Evolutionary conservation across 352 stramenopile genomes (phyloP).

Genomic region (Phytophthora pisi): DNA sequence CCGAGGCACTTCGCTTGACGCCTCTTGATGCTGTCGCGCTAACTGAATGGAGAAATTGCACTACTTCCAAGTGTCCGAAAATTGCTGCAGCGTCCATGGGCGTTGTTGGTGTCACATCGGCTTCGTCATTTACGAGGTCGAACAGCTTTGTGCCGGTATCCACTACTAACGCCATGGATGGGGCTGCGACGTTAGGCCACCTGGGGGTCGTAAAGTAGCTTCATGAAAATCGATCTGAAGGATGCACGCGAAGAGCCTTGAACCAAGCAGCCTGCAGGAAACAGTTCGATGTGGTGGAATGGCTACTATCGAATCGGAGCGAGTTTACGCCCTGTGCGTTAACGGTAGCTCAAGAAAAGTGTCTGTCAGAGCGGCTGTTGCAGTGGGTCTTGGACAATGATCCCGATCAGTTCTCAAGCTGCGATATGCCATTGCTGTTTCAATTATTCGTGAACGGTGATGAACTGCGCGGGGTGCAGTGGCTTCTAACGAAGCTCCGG

Average conservation of each 20-base stretch:
- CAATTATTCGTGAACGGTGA: not conserved
- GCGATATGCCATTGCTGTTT: not conserved
- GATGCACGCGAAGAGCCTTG: not conserved
- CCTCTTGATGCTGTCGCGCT: no score
- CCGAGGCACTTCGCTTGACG: no score
- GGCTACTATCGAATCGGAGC: not conserved
- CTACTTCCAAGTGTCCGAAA: no score
- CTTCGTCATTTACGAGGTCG: no score
- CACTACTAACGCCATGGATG: no score
- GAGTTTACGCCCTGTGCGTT: no score
- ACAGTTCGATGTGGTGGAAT: not conserved
- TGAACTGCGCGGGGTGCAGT: not conserved
- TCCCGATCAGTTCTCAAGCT: not conserved
- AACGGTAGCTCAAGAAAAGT: no score
- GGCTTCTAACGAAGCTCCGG: not conserved
- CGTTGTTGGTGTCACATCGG: no score
- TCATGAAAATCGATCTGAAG: not conserved
- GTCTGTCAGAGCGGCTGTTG: not conserved
- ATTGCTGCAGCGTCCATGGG: no score
- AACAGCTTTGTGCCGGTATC: no score
- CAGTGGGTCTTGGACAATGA: not conserved
- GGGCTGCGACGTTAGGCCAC: not conserved
- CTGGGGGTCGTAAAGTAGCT: not conserved
- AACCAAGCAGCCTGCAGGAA: not conserved
- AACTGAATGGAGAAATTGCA: no score